Evolutionary conservation across 352 stramenopile genomes (phyloP), one percentile per base, ranked within the genome.

Genomic region (Blastocystis sp.): DNA sequence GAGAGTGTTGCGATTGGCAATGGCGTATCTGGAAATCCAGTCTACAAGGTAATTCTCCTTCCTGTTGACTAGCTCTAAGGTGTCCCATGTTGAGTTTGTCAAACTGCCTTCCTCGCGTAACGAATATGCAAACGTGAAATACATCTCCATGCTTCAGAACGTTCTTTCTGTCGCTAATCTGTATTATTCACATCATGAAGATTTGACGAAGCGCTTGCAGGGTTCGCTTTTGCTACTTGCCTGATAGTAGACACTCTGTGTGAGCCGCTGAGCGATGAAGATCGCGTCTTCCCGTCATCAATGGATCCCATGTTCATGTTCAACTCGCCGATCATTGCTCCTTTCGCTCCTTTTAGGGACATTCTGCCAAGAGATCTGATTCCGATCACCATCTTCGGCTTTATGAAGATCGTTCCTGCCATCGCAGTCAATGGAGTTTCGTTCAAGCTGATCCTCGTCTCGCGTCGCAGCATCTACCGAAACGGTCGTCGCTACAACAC

Each of bases 401-500:
- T 94, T 62, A 91, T 95, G 11, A 90, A 93, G 55, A 75, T 93
- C 55, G 92, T 90, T 3, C 91, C 93, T 34, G 47, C 91, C 15
- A 84, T 94, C 61, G 91, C 90, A 39, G 90, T 93, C 6, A 79
- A 90, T 29, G 90, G 18, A n/a, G 59, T 93, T 59, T 90, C 91
- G 3, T 94, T 96, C 87, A 91, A 91, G 20, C 91, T 95, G 7
- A 89, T 94, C 11, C 93, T 94, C 91, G 93, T 96, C 69, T 94
- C 93, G 3, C 89, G 93, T 5, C 90, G 94, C 15, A 94, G 93
- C 43, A 93, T 91, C 54, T 94, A 95, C 73, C 92, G 95, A 70
- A 92, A 96, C 76, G 91, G 96, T 39, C 93, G 94, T 76, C 94
- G 96, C 76, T 98, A 98, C 91, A 98, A 94, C 43, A 94, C 94